A percentile compares a stretch with the other conserved stretches of the same genome.
These are phyloP conservation scores for Flueggea neowawraea DNA, from an alignment of 441 rosid species.

Conservation along the genomic window DNA sequence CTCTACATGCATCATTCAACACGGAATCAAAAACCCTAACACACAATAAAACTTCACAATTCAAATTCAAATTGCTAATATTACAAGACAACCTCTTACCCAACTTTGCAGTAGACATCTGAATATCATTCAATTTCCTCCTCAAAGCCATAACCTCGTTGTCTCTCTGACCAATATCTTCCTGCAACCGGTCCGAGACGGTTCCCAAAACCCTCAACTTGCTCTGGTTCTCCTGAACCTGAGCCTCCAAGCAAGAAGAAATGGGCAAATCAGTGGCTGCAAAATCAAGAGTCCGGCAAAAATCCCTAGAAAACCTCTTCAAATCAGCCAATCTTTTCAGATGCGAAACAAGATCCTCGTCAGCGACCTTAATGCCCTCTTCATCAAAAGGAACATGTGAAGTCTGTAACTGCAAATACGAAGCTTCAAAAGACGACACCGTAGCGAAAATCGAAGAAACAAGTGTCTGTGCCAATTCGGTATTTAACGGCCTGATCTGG, in stretches of 20 bases:
- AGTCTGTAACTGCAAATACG: constrained; percentile 77
- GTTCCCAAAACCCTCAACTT: constrained; percentile 72
- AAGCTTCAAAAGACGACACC: constrained; percentile 76
- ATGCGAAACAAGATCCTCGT: constrained; percentile 65
- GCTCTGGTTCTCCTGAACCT: constrained; percentile 91
- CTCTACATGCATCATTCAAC: constrained; percentile 62
- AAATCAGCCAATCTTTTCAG: constrained; percentile 68
- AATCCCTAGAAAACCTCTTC: constrained; percentile 49
- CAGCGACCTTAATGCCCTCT: constrained; percentile 56
- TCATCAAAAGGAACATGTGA: constrained; percentile 78
- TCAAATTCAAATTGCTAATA: constrained; percentile 24
- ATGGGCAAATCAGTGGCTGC: constrained; percentile 33
- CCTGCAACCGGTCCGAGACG: constrained; percentile 74
- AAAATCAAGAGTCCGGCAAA: constrained; percentile 41
- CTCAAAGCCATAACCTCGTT: constrained; percentile 46
- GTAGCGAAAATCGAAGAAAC: constrained; percentile 72
- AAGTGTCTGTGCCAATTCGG: constrained; percentile 41
- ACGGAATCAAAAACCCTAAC: constrained; percentile 61
- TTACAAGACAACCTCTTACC: constrained; percentile 53
- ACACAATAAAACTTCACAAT: constrained; percentile 54
- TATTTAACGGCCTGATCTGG: constrained; percentile 31
- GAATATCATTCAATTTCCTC: constrained; percentile 58
- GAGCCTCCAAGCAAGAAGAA: constrained; percentile 84
- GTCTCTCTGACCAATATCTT: constrained; percentile 73
- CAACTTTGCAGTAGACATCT: constrained; percentile 43